Conservation (phyloP, 1,139 yeast species). For the Yarrowia galli region DNA sequence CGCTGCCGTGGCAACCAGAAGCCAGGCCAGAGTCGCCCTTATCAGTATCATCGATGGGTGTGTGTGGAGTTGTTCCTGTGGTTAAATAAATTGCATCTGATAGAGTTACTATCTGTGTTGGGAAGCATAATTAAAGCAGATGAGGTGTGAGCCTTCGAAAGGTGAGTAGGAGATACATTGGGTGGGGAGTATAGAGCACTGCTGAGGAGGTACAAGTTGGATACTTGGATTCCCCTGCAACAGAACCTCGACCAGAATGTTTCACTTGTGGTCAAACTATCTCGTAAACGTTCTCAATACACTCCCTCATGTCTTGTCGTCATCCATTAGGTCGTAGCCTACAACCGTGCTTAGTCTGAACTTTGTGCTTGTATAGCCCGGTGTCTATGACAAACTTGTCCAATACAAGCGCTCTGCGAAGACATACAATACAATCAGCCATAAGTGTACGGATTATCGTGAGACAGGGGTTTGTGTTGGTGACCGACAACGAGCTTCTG, state of each 20-base stretch:
- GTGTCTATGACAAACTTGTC: neutral
- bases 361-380: constrained; percentile 21
- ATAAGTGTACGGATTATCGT: neutral
- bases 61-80: neutral
- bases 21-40: constrained; percentile 1
- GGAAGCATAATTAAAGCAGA: constrained; percentile 32
- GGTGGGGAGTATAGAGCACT: too few relatives aligned
- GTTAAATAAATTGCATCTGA: constrained; percentile 7
- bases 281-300: too few relatives aligned
- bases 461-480: neutral
- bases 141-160: constrained; percentile 10
- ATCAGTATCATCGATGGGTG: constrained; percentile 2
- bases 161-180: neutral
- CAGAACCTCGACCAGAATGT: too few relatives aligned
- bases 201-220: too few relatives aligned
- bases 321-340: too few relatives aligned
- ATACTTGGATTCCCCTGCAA: too few relatives aligned
- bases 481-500: too few relatives aligned
- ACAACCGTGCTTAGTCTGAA: neutral
- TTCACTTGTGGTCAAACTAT: neutral
- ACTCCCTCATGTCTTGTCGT: neutral
- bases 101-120: constrained; percentile 35
- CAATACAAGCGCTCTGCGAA: too few relatives aligned
- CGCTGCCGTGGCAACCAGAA: neutral
- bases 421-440: too few relatives aligned